These are phyloP conservation scores for Lentinula sp. DNA, from an alignment of 768 basidiomycete genomes.

Conservation along the genomic window DNA sequence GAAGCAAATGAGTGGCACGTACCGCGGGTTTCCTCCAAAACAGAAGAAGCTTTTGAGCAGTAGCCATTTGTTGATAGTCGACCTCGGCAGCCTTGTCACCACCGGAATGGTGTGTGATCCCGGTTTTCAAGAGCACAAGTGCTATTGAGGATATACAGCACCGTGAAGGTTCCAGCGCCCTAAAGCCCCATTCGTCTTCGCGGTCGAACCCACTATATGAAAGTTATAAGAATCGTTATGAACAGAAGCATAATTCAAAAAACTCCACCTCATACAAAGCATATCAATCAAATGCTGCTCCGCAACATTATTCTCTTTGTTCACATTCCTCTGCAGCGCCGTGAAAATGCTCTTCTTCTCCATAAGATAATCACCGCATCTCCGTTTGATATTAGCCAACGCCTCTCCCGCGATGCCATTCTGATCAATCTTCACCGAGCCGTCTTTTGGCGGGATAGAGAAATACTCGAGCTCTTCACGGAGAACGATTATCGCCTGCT, in stretches of 20 bases:
- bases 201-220: conserved; percentile 83
- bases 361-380: conserved; percentile 84
- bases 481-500: conserved; percentile 98
- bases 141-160: conserved; percentile 99
- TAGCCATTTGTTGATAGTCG: conserved; percentile 91
- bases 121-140: conserved; percentile 94
- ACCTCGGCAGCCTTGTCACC: conserved; percentile 72
- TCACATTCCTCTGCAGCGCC: conserved; percentile 95
- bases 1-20: conserved; percentile 26
- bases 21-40: conserved; percentile 99
- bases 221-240: conserved; percentile 2
- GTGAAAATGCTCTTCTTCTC: conserved; percentile 93
- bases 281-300: conserved; percentile 99
- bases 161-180: conserved; percentile 90
- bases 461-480: conserved; percentile 99
- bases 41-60: conserved; percentile 91
- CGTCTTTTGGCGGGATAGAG: conserved; percentile 78
- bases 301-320: conserved; percentile 97
- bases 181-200: conserved; percentile 97
- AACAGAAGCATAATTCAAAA: background rate
- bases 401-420: conserved; percentile 75
- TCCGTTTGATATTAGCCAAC: conserved; percentile 75
- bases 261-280: conserved; percentile 92
- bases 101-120: conserved; percentile 73
- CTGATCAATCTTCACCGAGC: conserved; percentile 59